A percentile compares a stretch with the other conserved stretches of the same genome.
These are phyloP conservation scores for Tulasnella sp. DNA, from an alignment of 768 basidiomycete species.

Conservation along the genomic window DNA sequence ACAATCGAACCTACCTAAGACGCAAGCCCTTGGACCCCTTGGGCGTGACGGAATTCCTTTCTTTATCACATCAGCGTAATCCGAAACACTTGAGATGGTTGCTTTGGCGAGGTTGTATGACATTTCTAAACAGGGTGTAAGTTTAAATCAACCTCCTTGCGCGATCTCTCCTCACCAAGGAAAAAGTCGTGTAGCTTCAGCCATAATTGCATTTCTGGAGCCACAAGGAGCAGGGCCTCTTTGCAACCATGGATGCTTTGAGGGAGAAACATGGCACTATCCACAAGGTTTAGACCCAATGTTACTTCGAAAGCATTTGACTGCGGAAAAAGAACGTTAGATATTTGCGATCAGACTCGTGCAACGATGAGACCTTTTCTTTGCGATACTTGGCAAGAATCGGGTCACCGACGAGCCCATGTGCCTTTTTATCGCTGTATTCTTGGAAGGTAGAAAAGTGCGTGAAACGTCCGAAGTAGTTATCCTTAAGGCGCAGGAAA, in stretches of 20 bases:
- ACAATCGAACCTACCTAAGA: conserved; percentile 44
- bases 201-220: conserved; percentile 70
- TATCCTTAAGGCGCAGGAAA: conserved; percentile 83
- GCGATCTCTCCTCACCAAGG: conserved; percentile 58
- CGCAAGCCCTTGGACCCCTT: conserved; percentile 34
- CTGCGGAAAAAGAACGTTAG: conserved; percentile 40
- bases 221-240: conserved; percentile 45
- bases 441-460: conserved; percentile 86
- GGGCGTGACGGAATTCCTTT: neutral
- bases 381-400: conserved; percentile 73
- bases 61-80: conserved; percentile 36
- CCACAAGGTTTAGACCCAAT: conserved; percentile 50
- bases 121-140: conserved; percentile 53
- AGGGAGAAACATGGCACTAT: conserved; percentile 59
- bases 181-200: conserved; percentile 79
- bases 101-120: conserved; percentile 67
- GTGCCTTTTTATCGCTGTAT: conserved; percentile 66
- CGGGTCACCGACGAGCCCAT: conserved; percentile 70
- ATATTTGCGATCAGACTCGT: neutral
- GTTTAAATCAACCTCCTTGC: neutral
- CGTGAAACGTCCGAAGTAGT: conserved; percentile 92
- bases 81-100: conserved; percentile 46
- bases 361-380: conserved; percentile 53
- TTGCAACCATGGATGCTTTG: conserved; percentile 39
- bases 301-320: conserved; percentile 79